Evolutionary conservation across 1,284 basidiomycete genomes (phyloP).

Genomic region (Ceratobasidium sp.): DNA sequence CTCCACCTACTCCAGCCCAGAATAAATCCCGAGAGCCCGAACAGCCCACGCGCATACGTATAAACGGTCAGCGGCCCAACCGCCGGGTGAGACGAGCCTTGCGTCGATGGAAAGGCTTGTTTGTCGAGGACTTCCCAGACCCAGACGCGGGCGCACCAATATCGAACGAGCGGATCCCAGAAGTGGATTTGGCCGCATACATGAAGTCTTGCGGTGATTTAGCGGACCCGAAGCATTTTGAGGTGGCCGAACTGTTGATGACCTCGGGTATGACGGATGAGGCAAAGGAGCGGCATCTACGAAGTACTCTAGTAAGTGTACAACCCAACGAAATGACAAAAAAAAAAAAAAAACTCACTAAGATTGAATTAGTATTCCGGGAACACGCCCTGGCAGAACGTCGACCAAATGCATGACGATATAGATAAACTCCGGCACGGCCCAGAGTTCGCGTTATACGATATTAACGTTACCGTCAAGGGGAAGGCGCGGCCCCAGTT

Average conservation of each 20-base stretch:
- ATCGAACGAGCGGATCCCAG: background rate
- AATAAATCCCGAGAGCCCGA: too few species aligned
- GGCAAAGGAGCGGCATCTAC: constrained; percentile 16
- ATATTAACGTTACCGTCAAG: background rate
- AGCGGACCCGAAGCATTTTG: background rate
- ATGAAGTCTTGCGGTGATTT: background rate
- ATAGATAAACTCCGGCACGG: constrained; percentile 13
- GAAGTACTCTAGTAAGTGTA: constrained; percentile 6
- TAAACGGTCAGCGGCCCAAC: too few species aligned
- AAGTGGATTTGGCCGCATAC: constrained; percentile 3
- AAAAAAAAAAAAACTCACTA: background rate
- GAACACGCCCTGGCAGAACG: background rate
- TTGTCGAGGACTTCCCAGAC: background rate
- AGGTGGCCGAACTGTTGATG: constrained; percentile 2
- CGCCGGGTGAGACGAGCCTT: background rate
- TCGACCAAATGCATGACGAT: background rate
- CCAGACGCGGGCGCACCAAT: background rate
- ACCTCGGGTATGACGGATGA: constrained; percentile 2
- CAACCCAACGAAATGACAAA: too few species aligned
- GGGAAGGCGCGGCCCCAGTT: background rate
- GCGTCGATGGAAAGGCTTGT: background rate
- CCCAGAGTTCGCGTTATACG: background rate
- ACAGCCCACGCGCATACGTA: too few species aligned
- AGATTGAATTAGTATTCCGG: background rate
- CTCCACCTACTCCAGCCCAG: too few species aligned